Conservation (phyloP, 1,284 basidiomycete species). For the Fomitopsis betulina region DNA sequence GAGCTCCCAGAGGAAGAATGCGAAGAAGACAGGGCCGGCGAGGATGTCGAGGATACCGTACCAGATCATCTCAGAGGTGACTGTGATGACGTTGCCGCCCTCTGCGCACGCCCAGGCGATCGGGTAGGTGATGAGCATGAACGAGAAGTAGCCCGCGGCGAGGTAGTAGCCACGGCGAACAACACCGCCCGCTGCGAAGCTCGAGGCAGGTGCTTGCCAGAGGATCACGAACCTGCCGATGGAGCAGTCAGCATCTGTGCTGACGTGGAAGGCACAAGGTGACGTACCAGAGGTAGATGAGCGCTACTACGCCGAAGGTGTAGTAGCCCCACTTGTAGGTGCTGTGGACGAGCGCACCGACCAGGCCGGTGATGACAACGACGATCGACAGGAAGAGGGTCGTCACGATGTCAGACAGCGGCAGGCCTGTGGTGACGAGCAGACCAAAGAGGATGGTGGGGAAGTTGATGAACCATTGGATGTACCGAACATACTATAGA, state of each 20-base stretch:
- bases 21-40: slow-evolving; percentile 42
- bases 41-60: slow-evolving; percentile 58
- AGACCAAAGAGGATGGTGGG: slow-evolving; percentile 47
- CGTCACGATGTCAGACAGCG: slow-evolving; percentile 43
- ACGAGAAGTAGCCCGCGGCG: slow-evolving; percentile 37
- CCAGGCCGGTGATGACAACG: slow-evolving; percentile 43
- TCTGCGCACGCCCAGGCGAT: slow-evolving; percentile 41
- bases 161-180: slow-evolving; percentile 35
- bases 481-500: slow-evolving; percentile 41
- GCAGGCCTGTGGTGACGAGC: slow-evolving; percentile 42
- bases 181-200: slow-evolving; percentile 29
- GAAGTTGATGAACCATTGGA: slow-evolving; percentile 50
- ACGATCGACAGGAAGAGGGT: slow-evolving; percentile 45
- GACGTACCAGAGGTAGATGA: slow-evolving; percentile 40
- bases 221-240: slow-evolving; percentile 28
- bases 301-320: slow-evolving; percentile 36
- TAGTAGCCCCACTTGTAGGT: slow-evolving; percentile 47
- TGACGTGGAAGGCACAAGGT: not conserved
- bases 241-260: slow-evolving; percentile 14
- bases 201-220: slow-evolving; percentile 22
- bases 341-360: slow-evolving; percentile 40
- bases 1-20: slow-evolving; percentile 25
- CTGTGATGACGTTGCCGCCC: slow-evolving; percentile 38
- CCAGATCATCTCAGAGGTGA: slow-evolving; percentile 42
- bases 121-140: slow-evolving; percentile 49